Percentiles rank a stretch among this genome's conserved stretches.
Conservation (phyloP, 2,329 filamentous ascomycete species). For the Aspergillus fijiensis region DNA sequence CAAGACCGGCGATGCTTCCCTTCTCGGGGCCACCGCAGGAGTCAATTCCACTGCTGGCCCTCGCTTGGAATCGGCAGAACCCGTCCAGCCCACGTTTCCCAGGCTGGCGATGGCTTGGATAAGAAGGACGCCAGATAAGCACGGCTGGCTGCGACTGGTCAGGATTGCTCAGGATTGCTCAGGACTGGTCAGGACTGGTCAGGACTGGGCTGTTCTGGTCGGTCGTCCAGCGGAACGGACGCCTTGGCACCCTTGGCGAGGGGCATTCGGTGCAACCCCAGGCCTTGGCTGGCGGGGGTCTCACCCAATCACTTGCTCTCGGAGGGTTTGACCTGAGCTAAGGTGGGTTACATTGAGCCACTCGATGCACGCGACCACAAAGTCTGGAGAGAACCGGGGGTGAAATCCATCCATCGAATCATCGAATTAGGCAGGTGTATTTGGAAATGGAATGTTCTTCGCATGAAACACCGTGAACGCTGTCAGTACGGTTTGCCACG, state of each 20-base stretch:
- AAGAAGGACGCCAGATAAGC: not conserved
- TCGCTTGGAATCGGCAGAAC: not conserved
- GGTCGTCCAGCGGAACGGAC: slow-evolving; percentile 1
- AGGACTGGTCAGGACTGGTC: not conserved
- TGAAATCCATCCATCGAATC: not conserved
- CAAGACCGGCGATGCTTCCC: not conserved
- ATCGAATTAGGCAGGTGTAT: not conserved
- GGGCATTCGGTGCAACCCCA: slow-evolving; percentile 25
- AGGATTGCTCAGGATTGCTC: not conserved
- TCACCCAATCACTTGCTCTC: not conserved
- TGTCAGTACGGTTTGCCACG: no score
- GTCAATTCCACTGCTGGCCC: no score
- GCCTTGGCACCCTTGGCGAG: slow-evolving; percentile 26
- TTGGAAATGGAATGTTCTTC: not conserved
- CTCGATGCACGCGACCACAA: not conserved
- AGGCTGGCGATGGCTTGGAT: not conserved
- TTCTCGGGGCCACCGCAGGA: not conserved
- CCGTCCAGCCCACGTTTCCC: not conserved
- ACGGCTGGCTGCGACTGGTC: not conserved
- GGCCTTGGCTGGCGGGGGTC: slow-evolving; percentile 17
- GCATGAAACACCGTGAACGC: not conserved
- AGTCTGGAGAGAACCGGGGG: not conserved
- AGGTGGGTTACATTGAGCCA: not conserved
- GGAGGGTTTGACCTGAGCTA: not conserved
- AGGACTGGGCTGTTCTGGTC: not conserved